Conservation (phyloP, 345 rosid genomes). For the Nasturtium officinale region DNA sequence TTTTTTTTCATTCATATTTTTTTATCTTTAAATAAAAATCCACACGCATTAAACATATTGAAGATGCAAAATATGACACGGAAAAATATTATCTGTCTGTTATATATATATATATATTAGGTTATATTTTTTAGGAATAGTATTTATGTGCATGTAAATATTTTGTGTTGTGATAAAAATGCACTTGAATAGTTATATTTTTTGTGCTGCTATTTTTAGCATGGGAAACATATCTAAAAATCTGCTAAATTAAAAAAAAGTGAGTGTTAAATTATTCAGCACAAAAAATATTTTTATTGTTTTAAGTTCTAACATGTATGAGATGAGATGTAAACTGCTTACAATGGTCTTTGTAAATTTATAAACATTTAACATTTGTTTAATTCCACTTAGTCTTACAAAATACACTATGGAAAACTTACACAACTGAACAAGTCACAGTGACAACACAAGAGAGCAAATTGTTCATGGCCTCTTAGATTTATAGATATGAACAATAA, state of each 20-base stretch:
- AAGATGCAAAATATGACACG: too few species aligned
- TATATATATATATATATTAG: too few species aligned
- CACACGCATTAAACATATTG: too few species aligned
- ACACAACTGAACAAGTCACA: not conserved
- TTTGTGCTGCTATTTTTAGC: not conserved
- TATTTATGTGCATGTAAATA: too few species aligned
- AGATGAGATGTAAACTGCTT: not conserved
- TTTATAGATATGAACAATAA: slow-evolving; percentile 26
- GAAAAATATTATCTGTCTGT: too few species aligned
- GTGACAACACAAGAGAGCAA: slow-evolving; percentile 3
- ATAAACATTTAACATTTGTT: not conserved
- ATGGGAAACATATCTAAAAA: not conserved
- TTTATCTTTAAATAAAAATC: too few species aligned
- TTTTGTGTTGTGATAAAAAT: not conserved
- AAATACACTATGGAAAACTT: not conserved
- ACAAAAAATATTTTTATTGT: not conserved
- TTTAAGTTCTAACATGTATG: not conserved
- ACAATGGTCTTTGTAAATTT: not conserved
- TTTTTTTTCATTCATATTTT: too few species aligned
- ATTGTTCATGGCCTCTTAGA: not conserved
- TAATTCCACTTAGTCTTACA: not conserved
- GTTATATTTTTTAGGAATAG: too few species aligned
- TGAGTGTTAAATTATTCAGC: not conserved
- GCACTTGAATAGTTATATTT: not conserved
- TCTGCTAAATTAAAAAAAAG: not conserved